Evolutionary conservation across 257 asterid genomes (phyloP), one percentile per base, ranked within the genome.

Genomic region (Solanum clarkiae): DNA sequence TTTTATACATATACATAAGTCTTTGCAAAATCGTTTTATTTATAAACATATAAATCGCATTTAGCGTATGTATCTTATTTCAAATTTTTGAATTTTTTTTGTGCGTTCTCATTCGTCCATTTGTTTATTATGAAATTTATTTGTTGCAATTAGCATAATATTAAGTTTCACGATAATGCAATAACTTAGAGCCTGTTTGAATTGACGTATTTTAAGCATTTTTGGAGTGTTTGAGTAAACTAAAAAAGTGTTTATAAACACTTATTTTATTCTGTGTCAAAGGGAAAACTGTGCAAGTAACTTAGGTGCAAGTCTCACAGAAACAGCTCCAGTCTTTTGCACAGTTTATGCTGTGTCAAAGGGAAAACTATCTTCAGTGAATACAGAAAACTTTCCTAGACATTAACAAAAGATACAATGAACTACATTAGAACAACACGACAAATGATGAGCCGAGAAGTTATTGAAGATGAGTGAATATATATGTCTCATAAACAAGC

Each of bases 331-430:
- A 8, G 20, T 79, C 18, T 93, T 89, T 86, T 94, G 98, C 91
- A 89, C 93, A 6, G 94, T 93, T 18, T 94, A 93, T 86, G 97
- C 91, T 55, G 91, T 96, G 83, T 90, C 97, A 24, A 95, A 93
- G 85, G 99, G 98, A 75, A 92, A 93, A 86, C 85, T 93, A 63
- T 89, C 92, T 18, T 93, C 97, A 13, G 44, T 93, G 55, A 93
- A 91, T 88, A 91, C 94, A 62, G 97, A 87, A 80, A 90, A 89
- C 79, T 26, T 77, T 53, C 63, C n/a, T 22, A n/a, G 53, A 10
- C 0, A 8, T 12, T n/a, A n/a, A n/a, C 16, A 18, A 42, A 71
- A 10, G 80, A n/a, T 20, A 20, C 18, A 44, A 12, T 4, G 8
- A 71, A 47, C 55, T 70, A 10, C 16, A 10, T 44, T 71, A 10